Evolutionary conservation across 2,329 filamentous ascomycete species (phyloP).

Genomic region (Colletotrichum falcatum): DNA sequence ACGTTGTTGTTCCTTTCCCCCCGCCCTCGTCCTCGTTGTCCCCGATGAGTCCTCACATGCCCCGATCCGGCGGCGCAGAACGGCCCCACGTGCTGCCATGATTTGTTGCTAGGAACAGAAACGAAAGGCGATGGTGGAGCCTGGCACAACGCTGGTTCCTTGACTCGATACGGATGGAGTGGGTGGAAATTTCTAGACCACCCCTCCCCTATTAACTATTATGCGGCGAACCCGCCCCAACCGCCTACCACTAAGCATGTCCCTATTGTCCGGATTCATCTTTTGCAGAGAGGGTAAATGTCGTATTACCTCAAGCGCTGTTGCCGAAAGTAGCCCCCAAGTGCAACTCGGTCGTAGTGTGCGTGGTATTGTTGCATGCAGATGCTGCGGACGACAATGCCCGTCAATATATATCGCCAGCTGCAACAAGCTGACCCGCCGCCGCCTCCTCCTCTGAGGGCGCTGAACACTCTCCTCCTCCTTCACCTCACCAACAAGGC

Average conservation of each 20-base stretch:
- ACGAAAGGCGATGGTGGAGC: conserved; percentile 2
- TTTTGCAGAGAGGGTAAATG: neutral
- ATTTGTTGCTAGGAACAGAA: conserved; percentile 30
- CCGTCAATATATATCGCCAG: conserved; percentile 33
- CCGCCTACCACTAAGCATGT: conserved; percentile 8
- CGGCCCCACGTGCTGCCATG: conserved; percentile 38
- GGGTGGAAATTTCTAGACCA: conserved; percentile 39
- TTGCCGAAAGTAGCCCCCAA: conserved; percentile 11
- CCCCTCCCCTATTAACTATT: conserved; percentile 9
- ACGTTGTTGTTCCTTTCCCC: conserved; percentile 30
- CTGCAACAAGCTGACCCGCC: conserved; percentile 8
- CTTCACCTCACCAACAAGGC: conserved; percentile 1
- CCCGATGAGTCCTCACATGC: conserved; percentile 8
- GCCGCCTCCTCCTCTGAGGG: conserved; percentile 1
- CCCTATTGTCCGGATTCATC: neutral
- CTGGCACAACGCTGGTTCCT: conserved; percentile 9
- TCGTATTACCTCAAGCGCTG: conserved; percentile 6
- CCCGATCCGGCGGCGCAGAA: conserved; percentile 22
- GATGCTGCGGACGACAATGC: conserved; percentile 24
- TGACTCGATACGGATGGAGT: conserved; percentile 17
- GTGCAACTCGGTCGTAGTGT: neutral
- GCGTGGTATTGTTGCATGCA: conserved; percentile 15
- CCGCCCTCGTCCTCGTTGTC: neutral
- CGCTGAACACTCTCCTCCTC: neutral
- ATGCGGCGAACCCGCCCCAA: neutral